Base-by-base conservation (phyloP, 345 rosid genomes). In the Syzygium aqueum region DNA sequence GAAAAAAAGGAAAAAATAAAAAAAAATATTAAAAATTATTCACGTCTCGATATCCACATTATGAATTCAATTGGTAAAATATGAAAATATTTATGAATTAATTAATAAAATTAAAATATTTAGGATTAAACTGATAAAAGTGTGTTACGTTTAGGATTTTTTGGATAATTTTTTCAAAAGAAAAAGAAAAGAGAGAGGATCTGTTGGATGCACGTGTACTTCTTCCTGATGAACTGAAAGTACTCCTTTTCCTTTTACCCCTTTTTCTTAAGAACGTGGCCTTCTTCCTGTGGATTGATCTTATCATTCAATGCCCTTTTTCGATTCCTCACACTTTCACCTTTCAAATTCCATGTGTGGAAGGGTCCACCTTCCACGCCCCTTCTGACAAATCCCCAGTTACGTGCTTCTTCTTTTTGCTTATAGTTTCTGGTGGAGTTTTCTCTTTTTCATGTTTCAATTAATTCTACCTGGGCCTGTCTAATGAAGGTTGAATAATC, bases 41-140 rank as follows among this genome's bases (percentile, higher is more conserved):
- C 3, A 43, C 46, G 46, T 43, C 7, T 1, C 4, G 46, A 6
- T 43, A 1, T 43, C 1, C 46, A 43, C 1, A 1, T 43, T 4
- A 43, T 43, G 7, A 1, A 43, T 43, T 43, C 1, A 43, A 43
- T 43, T 43, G 5, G 7, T 5, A 43, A 43, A 43, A 43, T 4
- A 5, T 43, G 7, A 43, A 43, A 43, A 43, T 43, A 43, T 43
- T 40, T 43, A 43, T 4, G 7, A 43, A 1, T 43, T 1, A 43
- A 43, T 43, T 43, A 7, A 43, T 43, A 5, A 43, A 43, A 43
- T 43, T 43, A 43, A 43, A 43, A 43, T 43, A 1, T 43, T 43
- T 43, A 43, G 46, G 5, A 43, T 1, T 5, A 7, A 43, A 43
- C 6, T 43, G 46, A 43, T 43, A 43, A 43, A 5, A 43, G 7